Base-by-base conservation (phyloP, 2,329 filamentous ascomycete genomes). In the Fusarium verrucosum region DNA sequence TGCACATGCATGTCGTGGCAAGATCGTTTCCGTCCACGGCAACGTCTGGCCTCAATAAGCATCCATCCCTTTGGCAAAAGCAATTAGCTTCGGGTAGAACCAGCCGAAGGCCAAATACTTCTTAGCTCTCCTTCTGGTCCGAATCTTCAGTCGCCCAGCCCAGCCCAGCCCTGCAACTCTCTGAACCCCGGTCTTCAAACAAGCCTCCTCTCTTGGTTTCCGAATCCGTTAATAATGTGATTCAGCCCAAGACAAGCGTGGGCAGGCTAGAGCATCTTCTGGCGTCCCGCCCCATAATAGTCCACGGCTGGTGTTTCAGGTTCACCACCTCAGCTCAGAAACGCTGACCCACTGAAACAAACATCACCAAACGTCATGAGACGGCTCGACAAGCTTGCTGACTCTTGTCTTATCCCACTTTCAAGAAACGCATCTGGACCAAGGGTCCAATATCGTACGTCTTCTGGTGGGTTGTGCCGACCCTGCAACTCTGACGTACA, bases 291-390 rank as follows among this genome's bases (percentile, higher is more conserved):
- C 62, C 65, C 61, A 60, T 68, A 69, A 66, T 69, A 66, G 58
- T 49, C 51, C 51, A 55, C 46, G 50, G 64, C 50, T 60, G 50
- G 53, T 68, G 65, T 66, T 69, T 67, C 65, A 66, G 67, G 65
- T 62, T 65, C 62, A 61, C 52, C 56, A 66, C 50, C 55, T 58
- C 58, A 67, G 58, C 56, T 58, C 54, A 58, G 49, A 58, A 53
- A 52, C 50, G 43, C 46, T 55, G 57, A 55, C 51, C 69, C 65
- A 69, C 63, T 64, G 57, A 66, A 64, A 65, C 50, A 65, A 68
- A 62, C 58, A 59, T 71, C 68, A 47, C 54, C 58, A 59, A 67
- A 68, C 61, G 61, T 60, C 69, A 68, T 68, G 56, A 44, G 45
- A 46, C 44, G 43, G 22, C 33, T 63, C 45, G 32, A 37, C 45